These are phyloP conservation scores for Eucalyptus shirleyi DNA, from an alignment of 345 rosid species.

Conservation along the genomic window DNA sequence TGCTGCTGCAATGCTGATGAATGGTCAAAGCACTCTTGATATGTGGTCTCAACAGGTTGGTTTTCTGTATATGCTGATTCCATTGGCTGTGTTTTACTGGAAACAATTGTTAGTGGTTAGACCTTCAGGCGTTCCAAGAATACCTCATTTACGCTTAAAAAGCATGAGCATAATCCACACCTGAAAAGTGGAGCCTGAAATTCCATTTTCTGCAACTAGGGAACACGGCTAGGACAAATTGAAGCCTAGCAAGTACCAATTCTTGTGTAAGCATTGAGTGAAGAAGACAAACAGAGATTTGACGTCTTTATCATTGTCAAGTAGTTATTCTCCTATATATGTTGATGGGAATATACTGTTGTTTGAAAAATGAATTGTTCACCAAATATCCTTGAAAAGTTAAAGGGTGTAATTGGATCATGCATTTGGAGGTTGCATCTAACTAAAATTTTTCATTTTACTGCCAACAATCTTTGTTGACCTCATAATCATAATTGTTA, in stretches of 20 bases:
- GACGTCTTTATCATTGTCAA: background rate
- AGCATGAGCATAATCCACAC: background rate
- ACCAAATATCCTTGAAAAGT: background rate
- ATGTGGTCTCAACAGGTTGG: slow-evolving; percentile 68
- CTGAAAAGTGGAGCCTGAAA: background rate
- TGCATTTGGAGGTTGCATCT: background rate
- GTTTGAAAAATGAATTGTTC: background rate
- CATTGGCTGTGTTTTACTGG: background rate
- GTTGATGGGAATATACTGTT: background rate
- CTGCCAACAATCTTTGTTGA: background rate
- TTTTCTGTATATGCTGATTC: background rate
- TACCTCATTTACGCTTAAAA: background rate
- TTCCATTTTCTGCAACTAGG: background rate
- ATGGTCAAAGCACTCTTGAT: slow-evolving; percentile 73
- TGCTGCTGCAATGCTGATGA: slow-evolving; percentile 72
- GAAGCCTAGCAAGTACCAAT: background rate
- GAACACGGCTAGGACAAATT: background rate
- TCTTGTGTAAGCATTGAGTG: background rate
- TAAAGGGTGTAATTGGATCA: background rate
- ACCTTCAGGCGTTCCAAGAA: background rate
- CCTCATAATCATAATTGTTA: background rate
- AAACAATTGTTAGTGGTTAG: background rate
- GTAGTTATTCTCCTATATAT: background rate
- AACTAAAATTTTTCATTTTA: background rate
- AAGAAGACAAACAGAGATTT: background rate